A percentile compares a stretch with the other conserved stretches of the same genome.
Evolutionary conservation across 768 basidiomycete genomes (phyloP).

Genomic region (Tricholoma bakamatsutake): DNA sequence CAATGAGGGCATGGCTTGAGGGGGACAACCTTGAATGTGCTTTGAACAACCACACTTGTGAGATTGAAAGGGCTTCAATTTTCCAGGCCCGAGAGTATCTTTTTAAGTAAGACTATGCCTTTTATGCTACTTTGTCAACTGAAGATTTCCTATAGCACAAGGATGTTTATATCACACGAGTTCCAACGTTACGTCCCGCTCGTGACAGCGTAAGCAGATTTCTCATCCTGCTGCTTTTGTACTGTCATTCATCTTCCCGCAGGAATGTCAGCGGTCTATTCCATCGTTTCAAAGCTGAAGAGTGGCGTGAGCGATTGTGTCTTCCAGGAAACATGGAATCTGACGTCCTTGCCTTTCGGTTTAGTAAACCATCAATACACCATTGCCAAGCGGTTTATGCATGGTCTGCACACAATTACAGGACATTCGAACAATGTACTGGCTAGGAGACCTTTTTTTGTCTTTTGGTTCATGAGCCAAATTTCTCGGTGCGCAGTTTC

Average conservation of each 20-base stretch:
- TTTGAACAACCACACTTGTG: slow-evolving; percentile 59
- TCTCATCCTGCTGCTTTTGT: not conserved
- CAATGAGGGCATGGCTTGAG: slow-evolving; percentile 64
- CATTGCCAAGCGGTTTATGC: slow-evolving; percentile 55
- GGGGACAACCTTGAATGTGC: slow-evolving; percentile 60
- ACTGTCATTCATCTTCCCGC: not conserved
- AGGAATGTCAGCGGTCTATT: slow-evolving; percentile 42
- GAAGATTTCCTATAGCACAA: slow-evolving; percentile 37
- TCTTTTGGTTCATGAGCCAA: slow-evolving; percentile 75
- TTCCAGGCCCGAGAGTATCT: slow-evolving; percentile 69
- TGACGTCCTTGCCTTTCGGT: slow-evolving; percentile 6
- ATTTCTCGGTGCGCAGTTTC: slow-evolving; percentile 41
- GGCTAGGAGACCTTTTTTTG: slow-evolving; percentile 56
- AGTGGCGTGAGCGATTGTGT: slow-evolving; percentile 51
- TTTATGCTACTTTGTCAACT: not conserved
- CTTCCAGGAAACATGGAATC: not conserved
- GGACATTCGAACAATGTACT: slow-evolving; percentile 45
- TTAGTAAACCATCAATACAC: slow-evolving; percentile 56
- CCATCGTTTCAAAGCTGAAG: slow-evolving; percentile 52
- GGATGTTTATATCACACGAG: slow-evolving; percentile 67
- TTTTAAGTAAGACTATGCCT: slow-evolving; percentile 53
- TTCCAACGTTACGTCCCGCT: slow-evolving; percentile 61
- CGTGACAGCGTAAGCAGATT: slow-evolving; percentile 41
- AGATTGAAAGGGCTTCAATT: slow-evolving; percentile 59
- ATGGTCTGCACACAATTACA: slow-evolving; percentile 55